Evolutionary conservation across 768 basidiomycete species (phyloP), one percentile per base, ranked within the genome.

Genomic region (Termitomyces sp.): DNA sequence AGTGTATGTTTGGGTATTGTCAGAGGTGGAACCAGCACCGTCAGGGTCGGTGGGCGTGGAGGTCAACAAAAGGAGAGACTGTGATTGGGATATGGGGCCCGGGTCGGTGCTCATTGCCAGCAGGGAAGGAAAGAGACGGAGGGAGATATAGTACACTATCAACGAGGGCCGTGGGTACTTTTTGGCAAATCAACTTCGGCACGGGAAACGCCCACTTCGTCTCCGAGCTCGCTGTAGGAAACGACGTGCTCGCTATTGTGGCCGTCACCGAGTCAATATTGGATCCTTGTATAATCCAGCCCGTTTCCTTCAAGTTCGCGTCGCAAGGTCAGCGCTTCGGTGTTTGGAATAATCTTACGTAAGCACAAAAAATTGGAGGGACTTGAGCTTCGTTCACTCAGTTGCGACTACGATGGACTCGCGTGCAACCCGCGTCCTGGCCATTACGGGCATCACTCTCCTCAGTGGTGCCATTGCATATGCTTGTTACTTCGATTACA

Each of bases 401-500:
- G 20, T 53, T 53, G 54, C 56, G 46, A 60, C 54, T 68, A 70
- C 67, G 66, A 79, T 77, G 75, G 70, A 70, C 67, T 74, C 69
- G 59, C 71, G 73, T 64, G 68, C 73, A 53, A 68, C 66, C 51
- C 73, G 70, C 55, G 66, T 74, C 58, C 69, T 81, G 66, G 73
- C 78, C 53, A 70, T 79, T 64, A 78, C 80, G 28, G 76, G 76
- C 36, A 70, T 78, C 64, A 75, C 79, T 40, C 72, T 86, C 40
- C 79, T 86, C 22, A 80, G 82, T 45, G 79, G 85, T 47, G 65
- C 86, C 40, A 72, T 90, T 36, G 92, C 86, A 24, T 98, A 98
- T 71, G 93, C 90, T 32, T 80, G 84, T 54, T 98, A 94, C 75
- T 99, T 98, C 67, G 97, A 99, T 79, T 87, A 96, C 77, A 91